phyloP scores from a whole-genome alignment of 768 basidiomycete genomes.

The Mycena galericulata region DNA sequence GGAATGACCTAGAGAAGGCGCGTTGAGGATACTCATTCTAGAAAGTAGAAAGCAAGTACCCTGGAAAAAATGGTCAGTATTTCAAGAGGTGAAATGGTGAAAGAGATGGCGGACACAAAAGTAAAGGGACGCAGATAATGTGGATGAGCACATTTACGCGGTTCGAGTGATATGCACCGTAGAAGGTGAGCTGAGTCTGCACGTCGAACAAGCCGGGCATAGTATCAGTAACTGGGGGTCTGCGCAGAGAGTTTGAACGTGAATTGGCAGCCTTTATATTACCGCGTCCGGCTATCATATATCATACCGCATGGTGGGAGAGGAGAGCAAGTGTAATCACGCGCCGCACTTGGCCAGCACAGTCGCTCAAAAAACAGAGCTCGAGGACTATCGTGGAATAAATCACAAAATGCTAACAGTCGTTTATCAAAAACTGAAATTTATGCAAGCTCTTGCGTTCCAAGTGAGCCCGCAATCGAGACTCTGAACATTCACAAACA shows the following conservation, averaged over 20 bases:
- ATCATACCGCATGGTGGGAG: no score
- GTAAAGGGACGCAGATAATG: conserved; percentile 83
- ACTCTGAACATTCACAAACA: no score
- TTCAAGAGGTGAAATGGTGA: background rate
- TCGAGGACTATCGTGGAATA: no score
- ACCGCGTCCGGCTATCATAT: background rate
- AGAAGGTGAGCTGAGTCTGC: conserved; percentile 87
- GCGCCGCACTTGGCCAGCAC: no score
- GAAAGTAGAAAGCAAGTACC: background rate
- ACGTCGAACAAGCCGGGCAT: conserved; percentile 70
- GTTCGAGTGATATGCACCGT: conserved; percentile 92
- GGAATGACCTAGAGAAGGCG: conserved; percentile 64
- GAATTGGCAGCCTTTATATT: background rate
- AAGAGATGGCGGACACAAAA: conserved; percentile 72
- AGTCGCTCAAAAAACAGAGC: no score
- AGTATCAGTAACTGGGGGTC: conserved; percentile 33
- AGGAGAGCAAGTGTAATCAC: no score
- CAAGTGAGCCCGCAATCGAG: no score
- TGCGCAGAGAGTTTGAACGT: background rate
- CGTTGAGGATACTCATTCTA: background rate
- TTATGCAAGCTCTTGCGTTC: no score
- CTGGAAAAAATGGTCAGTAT: conserved; percentile 7
- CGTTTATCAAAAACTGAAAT: no score
- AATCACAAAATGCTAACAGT: no score
- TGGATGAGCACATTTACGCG: conserved; percentile 88